Percentiles rank a stretch among this genome's conserved stretches.
Evolutionary conservation across 2,329 filamentous ascomycete species (phyloP).

Genomic region (Epichloe gansuensis): DNA sequence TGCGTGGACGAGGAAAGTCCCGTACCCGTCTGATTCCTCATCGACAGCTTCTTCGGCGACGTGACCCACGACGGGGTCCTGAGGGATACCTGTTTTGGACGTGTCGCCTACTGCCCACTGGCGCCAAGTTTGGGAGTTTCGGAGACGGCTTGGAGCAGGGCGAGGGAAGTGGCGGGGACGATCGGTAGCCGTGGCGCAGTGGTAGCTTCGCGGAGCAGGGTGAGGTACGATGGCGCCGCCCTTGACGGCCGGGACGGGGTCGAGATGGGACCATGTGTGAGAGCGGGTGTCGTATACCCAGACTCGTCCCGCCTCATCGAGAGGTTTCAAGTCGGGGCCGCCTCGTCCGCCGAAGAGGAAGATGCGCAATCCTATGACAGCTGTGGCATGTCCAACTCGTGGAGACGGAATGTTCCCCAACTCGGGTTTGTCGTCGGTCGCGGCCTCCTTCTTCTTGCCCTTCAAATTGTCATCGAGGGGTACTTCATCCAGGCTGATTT

Average conservation of each 20-base stretch:
- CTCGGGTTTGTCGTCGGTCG: constrained; percentile 13
- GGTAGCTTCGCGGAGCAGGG: constrained; percentile 59
- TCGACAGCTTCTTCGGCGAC: constrained; percentile 46
- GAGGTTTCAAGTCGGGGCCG: constrained; percentile 51
- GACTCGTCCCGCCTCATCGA: constrained; percentile 61
- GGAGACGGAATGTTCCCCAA: constrained; percentile 44
- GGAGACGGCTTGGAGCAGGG: constrained; percentile 13
- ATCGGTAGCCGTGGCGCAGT: constrained; percentile 45
- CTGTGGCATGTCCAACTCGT: constrained; percentile 61
- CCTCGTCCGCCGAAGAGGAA: constrained; percentile 75
- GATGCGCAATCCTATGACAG: constrained; percentile 54
- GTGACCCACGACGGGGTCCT: constrained; percentile 43
- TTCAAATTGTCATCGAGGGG: constrained; percentile 19
- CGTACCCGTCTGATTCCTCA: constrained; percentile 47
- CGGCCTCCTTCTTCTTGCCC: constrained; percentile 28
- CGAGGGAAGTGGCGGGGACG: constrained; percentile 39
- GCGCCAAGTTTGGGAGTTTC: constrained; percentile 33
- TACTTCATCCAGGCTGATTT: constrained; percentile 29
- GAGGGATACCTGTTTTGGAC: constrained; percentile 42
- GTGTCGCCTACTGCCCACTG: constrained; percentile 44
- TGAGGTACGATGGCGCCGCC: constrained; percentile 25
- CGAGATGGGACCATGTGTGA: constrained; percentile 51
- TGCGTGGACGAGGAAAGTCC: constrained; percentile 64
- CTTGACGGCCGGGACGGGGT: constrained; percentile 37
- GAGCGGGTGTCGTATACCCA: constrained; percentile 61